Evolutionary conservation across 1,284 basidiomycete species (phyloP).

Genomic region (Malassezia globosa): DNA sequence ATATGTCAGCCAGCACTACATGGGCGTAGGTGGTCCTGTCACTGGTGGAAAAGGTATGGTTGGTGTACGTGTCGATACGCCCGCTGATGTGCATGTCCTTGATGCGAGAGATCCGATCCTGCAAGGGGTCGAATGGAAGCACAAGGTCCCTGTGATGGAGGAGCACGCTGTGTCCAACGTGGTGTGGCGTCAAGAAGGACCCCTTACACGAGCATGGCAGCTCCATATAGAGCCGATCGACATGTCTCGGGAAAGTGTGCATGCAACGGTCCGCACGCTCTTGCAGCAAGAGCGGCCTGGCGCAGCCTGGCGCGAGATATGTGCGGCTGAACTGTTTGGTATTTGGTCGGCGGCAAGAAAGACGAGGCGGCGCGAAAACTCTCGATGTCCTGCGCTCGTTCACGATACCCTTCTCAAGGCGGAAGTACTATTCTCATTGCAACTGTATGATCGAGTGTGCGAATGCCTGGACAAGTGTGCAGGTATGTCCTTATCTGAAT

Average conservation of each 20-base stretch:
- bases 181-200: conserved; percentile 26
- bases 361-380: background rate
- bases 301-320: conserved; percentile 17
- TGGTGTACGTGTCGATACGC: conserved; percentile 40
- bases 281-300: conserved; percentile 9
- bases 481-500: no score
- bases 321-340: conserved; percentile 5
- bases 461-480: background rate
- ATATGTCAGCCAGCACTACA: conserved; percentile 33
- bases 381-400: background rate
- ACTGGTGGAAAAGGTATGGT: conserved; percentile 26
- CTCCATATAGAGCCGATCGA: background rate
- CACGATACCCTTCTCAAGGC: conserved; percentile 5
- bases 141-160: conserved; percentile 4
- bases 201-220: conserved; percentile 16
- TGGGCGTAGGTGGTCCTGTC: conserved; percentile 32
- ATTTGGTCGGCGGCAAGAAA: background rate
- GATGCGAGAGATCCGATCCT: conserved; percentile 14
- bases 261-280: background rate
- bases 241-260: background rate
- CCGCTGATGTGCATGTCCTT: conserved; percentile 37
- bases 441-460: conserved; percentile 8
- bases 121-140: conserved; percentile 17
- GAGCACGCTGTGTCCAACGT: background rate
- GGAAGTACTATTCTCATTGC: conserved; percentile 12